Conservation (phyloP, 768 basidiomycete genomes). For the Naematelia encephala region DNA sequence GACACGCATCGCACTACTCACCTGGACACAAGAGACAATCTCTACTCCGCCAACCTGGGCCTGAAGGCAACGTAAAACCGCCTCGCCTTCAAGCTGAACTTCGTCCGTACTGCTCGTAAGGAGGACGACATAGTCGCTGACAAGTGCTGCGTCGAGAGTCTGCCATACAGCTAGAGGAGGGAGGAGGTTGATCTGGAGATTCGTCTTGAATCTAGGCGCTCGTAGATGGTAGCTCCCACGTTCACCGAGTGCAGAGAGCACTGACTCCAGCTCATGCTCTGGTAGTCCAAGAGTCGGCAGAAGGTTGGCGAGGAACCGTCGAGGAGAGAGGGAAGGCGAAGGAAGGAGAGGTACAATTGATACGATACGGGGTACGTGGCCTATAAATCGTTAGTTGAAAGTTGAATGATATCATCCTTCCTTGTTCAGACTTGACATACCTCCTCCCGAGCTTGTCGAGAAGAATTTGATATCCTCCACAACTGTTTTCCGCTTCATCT, state of each 20-base stretch:
- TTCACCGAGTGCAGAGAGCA: constrained; percentile 5
- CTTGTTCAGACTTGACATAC: constrained; percentile 11
- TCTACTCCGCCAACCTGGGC: constrained; percentile 79
- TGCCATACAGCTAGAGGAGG: constrained; percentile 69
- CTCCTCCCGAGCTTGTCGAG: constrained; percentile 41
- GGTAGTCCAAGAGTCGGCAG: constrained; percentile 61
- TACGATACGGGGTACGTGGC: constrained; percentile 67
- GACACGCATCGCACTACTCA: constrained; percentile 55
- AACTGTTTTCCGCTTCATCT: constrained; percentile 74
- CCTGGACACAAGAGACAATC: constrained; percentile 69
- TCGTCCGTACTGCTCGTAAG: constrained; percentile 76
- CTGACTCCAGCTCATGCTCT: constrained; percentile 51
- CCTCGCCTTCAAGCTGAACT: constrained; percentile 82
- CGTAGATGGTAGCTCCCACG: constrained; percentile 53
- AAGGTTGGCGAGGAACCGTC: constrained; percentile 59
- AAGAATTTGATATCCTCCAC: constrained; percentile 73
- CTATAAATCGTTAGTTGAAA: constrained; percentile 61
- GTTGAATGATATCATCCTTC: no score
- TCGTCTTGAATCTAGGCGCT: constrained; percentile 84
- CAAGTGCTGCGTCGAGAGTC: constrained; percentile 77
- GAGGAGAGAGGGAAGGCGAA: constrained; percentile 58
- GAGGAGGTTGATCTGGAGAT: constrained; percentile 78
- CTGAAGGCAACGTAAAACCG: constrained; percentile 78
- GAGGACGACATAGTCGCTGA: constrained; percentile 85
- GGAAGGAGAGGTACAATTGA: constrained; percentile 78